These are phyloP conservation scores for Melanogaster broomeanus DNA, from an alignment of 768 basidiomycete genomes.

Conservation along the genomic window DNA sequence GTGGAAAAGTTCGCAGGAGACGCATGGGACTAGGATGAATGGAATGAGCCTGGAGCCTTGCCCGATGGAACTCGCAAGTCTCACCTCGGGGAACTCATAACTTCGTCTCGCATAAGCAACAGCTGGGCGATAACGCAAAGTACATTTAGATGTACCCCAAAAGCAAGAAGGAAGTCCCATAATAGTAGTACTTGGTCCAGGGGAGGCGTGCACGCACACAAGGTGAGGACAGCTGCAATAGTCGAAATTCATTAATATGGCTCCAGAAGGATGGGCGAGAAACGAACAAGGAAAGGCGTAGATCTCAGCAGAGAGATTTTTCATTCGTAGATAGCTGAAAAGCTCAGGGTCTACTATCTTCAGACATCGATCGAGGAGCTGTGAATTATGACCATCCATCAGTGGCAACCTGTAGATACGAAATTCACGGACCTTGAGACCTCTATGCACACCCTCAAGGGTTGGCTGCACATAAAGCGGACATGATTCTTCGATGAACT, in stretches of 20 bases:
- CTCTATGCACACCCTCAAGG: constrained; percentile 92
- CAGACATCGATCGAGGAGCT: constrained; percentile 93
- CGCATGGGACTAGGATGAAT: constrained; percentile 78
- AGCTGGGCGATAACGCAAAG: constrained; percentile 97
- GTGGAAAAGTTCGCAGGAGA: constrained; percentile 90
- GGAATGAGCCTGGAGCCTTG: neutral
- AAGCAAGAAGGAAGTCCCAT: constrained; percentile 98
- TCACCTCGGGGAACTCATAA: constrained; percentile 86
- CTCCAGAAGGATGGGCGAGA: neutral
- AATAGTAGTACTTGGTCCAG: constrained; percentile 91
- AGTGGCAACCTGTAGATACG: neutral
- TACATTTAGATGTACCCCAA: constrained; percentile 95
- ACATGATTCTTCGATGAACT: constrained; percentile 93
- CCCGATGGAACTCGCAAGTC: constrained; percentile 17
- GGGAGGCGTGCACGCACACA: constrained; percentile 97
- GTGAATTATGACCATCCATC: constrained; percentile 1
- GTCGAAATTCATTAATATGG: constrained; percentile 1
- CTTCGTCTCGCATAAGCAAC: constrained; percentile 83
- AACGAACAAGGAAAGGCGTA: constrained; percentile 95
- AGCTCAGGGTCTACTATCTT: constrained; percentile 90
- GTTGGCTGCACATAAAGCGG: constrained; percentile 98
- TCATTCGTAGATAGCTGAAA: constrained; percentile 77
- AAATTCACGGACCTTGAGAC: constrained; percentile 69
- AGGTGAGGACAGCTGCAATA: constrained; percentile 77
- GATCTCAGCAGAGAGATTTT: constrained; percentile 92